Evolutionary conservation across 2,329 filamentous ascomycete genomes (phyloP).

Genomic region (Periconia sp.): DNA sequence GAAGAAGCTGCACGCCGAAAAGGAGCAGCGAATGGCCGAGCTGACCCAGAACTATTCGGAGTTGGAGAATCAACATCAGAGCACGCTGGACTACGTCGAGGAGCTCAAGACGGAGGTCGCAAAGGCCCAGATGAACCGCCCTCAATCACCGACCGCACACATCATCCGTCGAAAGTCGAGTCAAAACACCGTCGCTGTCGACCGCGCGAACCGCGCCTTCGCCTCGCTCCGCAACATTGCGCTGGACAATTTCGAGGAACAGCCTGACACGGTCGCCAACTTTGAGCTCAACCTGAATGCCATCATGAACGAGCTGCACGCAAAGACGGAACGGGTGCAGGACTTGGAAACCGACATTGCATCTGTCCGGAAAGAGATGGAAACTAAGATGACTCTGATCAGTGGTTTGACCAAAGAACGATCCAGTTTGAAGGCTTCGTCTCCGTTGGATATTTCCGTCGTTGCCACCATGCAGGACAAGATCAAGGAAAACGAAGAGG

Average conservation of each 20-base stretch:
- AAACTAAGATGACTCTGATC: slow-evolving; percentile 94
- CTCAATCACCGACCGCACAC: slow-evolving; percentile 67
- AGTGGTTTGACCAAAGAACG: slow-evolving; percentile 90
- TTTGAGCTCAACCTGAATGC: slow-evolving; percentile 91
- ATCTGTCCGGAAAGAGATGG: slow-evolving; percentile 91
- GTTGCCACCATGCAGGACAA: slow-evolving; percentile 86
- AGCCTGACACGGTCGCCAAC: slow-evolving; percentile 83
- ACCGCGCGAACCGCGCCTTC: slow-evolving; percentile 89
- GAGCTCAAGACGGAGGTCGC: slow-evolving; percentile 85
- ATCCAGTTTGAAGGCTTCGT: slow-evolving; percentile 78
- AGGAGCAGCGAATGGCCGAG: slow-evolving; percentile 72
- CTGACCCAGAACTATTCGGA: slow-evolving; percentile 79
- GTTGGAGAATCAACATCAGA: slow-evolving; percentile 78
- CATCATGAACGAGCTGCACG: slow-evolving; percentile 88
- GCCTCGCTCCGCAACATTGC: slow-evolving; percentile 87
- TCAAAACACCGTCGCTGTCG: slow-evolving; percentile 82
- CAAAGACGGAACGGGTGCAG: slow-evolving; percentile 84
- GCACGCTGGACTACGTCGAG: slow-evolving; percentile 82
- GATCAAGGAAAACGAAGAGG: slow-evolving; percentile 78
- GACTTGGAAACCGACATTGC: slow-evolving; percentile 83
- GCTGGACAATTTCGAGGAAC: slow-evolving; percentile 77
- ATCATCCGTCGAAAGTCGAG: slow-evolving; percentile 92
- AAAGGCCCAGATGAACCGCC: slow-evolving; percentile 67
- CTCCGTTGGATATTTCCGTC: slow-evolving; percentile 87
- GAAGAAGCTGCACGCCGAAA: slow-evolving; percentile 70